These are phyloP conservation scores for Botrytis paeoniae DNA, from an alignment of 2,329 filamentous ascomycete genomes.

Conservation along the genomic window DNA sequence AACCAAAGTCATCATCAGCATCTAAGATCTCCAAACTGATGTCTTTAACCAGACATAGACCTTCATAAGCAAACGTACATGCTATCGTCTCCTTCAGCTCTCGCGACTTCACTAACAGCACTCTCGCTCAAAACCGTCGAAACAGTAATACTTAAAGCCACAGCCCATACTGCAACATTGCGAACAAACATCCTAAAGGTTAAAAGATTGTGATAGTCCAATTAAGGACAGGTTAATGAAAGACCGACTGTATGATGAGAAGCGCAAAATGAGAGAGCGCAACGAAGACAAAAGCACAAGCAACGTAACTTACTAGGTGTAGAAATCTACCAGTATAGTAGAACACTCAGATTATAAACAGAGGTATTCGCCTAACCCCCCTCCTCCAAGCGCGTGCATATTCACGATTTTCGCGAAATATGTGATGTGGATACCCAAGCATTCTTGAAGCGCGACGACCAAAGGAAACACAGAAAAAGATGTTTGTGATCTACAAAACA, in stretches of 20 bases:
- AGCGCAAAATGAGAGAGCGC: constrained; percentile 1
- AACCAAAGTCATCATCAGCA: neutral
- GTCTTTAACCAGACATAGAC: neutral
- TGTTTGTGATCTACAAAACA: constrained; percentile 1
- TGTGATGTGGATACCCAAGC: constrained; percentile 4
- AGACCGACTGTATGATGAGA: neutral
- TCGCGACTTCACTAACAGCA: neutral
- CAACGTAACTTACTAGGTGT: neutral
- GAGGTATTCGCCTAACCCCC: neutral
- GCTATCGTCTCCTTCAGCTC: neutral
- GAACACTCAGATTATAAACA: neutral
- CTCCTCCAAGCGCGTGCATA: neutral
- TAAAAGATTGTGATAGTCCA: constrained; percentile 7
- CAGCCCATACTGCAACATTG: neutral
- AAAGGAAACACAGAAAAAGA: neutral
- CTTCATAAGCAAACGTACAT: neutral
- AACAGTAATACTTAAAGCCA: neutral
- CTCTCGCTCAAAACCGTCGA: constrained; percentile 7
- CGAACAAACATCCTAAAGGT: neutral
- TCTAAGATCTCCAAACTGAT: neutral
- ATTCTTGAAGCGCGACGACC: constrained; percentile 10
- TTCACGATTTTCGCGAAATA: neutral
- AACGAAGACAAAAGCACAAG: neutral
- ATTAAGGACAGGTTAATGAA: neutral
- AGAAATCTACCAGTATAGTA: neutral